phyloP scores from a whole-genome alignment of 176 grass and related monocot genomes.

The Ampelocalamus luodianensis region DNA sequence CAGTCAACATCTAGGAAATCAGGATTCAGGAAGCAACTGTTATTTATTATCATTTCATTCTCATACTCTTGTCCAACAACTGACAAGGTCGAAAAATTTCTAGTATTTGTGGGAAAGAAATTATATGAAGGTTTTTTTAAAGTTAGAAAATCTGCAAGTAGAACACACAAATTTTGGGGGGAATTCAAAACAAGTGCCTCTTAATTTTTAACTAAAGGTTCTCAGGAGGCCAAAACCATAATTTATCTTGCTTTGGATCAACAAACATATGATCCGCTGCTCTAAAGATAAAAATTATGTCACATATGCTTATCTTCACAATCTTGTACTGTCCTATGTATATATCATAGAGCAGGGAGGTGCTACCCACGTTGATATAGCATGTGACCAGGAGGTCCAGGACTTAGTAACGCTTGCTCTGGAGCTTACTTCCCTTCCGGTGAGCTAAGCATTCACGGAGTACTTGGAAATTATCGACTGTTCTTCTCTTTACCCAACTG shows the following conservation, averaged over 20 bases:
- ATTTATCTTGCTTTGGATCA: background rate
- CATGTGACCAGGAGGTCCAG: constrained; percentile 76
- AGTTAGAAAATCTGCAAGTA: background rate
- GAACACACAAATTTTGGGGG: too few relatives aligned
- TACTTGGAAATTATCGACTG: background rate
- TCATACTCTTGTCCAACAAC: background rate
- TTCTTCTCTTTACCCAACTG: background rate
- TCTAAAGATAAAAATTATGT: background rate
- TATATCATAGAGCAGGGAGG: constrained; percentile 64
- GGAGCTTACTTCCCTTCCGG: constrained; percentile 82
- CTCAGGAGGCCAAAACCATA: background rate
- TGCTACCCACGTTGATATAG: constrained; percentile 97
- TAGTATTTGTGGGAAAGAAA: background rate
- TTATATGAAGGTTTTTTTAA: background rate
- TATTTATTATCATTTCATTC: background rate
- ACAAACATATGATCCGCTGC: background rate
- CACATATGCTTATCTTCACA: background rate
- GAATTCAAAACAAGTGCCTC: background rate
- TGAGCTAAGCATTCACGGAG: constrained; percentile 39
- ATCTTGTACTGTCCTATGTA: background rate
- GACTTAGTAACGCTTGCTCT: constrained; percentile 80
- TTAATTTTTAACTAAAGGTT: background rate
- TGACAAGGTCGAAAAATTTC: background rate
- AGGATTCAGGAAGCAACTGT: constrained; percentile 29
- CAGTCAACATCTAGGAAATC: constrained; percentile 9